Base-by-base conservation (phyloP, 768 basidiomycete genomes). In the Plicaturopsis crispa region DNA sequence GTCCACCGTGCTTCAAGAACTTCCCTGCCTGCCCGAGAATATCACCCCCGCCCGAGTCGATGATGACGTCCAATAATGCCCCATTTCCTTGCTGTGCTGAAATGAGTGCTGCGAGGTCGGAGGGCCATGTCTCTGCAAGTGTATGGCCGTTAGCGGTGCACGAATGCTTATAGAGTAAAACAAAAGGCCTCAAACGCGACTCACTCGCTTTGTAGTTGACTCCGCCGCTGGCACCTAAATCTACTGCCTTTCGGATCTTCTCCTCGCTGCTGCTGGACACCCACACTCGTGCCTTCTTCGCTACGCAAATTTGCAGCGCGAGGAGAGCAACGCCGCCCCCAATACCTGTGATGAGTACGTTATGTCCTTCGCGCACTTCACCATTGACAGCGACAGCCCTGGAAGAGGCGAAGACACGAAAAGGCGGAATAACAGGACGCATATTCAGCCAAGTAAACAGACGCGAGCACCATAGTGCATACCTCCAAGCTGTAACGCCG, bases 401-500 rank as follows among this genome's bases (percentile, higher is more conserved):
- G 44, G 7, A 24, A 16, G 33, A 39, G 23, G 24, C 21, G 8
- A 31, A 11, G 20, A 13, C 4, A 43, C 24, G 22, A 40, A 22
- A 23, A 11, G 20, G 35, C 16, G n/a, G n/a, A n/a, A n/a, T n/a
- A n/a, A n/a, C n/a, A n/a, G n/a, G n/a, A n/a, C n/a, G n/a, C n/a
- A 4, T 24, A 12, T 18, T 16, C 12, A 7, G 3, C 11, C 22
- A 36, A 38, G 14, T 26, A 33, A 21, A 16, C n/a, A 5, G 12
- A 30, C 28, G 20, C 31, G 13, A 11, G 14, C 19, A 13, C 19
- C 6, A 34, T 24, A 21, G 13, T 6, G 54, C 65, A 31, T 8
- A 88, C 88, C 88, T 77, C 81, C 85, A 92, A 2, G 89, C 84
- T 12, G 89, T 92, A 14, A 90, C 54, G 3, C 78, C 85, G 1